phyloP scores from a whole-genome alignment of 1,139 yeast species.

The Candida sojae region DNA sequence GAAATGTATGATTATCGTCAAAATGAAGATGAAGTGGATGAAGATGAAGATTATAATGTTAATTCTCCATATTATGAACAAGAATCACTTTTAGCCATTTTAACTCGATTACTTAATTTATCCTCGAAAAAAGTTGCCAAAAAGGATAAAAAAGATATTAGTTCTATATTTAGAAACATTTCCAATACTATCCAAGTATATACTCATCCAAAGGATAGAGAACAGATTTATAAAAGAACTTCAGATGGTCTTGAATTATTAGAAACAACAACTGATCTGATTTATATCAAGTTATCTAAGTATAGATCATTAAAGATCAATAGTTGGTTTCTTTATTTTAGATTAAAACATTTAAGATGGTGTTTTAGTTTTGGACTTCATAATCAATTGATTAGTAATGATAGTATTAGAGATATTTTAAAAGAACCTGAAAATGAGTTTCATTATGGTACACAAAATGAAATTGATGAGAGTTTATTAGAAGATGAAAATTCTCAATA shows the following conservation, averaged over 20 bases:
- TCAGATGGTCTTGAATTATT: constrained; percentile 45
- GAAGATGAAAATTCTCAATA: constrained; percentile 16
- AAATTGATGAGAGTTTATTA: constrained; percentile 15
- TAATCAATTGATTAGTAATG: constrained; percentile 57
- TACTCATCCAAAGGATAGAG: constrained; percentile 41
- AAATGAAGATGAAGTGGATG: constrained; percentile 25
- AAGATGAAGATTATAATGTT: constrained; percentile 42
- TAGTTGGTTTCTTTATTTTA: constrained; percentile 65
- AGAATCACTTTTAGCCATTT: constrained; percentile 45
- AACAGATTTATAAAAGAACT: constrained; percentile 35
- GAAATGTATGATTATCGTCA: constrained; percentile 55
- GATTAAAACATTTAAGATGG: constrained; percentile 68
- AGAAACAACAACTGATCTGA: constrained; percentile 33
- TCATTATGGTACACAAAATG: constrained; percentile 26
- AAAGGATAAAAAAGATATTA: constrained; percentile 61
- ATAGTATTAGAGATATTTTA: constrained; percentile 43
- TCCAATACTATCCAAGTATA: constrained; percentile 49
- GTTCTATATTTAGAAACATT: constrained; percentile 66
- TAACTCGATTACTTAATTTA: constrained; percentile 50
- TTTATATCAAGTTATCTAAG: constrained; percentile 57
- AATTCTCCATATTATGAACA: constrained; percentile 63
- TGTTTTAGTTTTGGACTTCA: constrained; percentile 71
- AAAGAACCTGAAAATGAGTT: constrained; percentile 41
- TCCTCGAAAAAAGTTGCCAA: constrained; percentile 60
- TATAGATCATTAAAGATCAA: constrained; percentile 59